Evolutionary conservation across 148 eudicot genomes (phyloP).

Genomic region (Amaranthus palmeri): DNA sequence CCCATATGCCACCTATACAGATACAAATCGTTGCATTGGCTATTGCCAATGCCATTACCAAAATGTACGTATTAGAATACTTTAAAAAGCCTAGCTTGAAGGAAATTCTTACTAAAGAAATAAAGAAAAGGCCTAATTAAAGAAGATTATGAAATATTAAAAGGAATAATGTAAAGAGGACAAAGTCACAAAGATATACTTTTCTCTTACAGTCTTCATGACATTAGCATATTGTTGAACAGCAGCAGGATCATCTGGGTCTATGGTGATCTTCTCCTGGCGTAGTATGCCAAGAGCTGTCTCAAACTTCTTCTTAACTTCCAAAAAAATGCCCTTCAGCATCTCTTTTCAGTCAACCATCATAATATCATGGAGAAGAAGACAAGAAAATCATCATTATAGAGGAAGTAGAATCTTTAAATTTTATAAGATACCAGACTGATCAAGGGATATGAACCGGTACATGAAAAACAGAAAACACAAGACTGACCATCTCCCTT

Average conservation of each 20-base stretch:
- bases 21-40: not conserved
- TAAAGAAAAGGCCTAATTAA: not conserved
- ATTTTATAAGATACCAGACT: not conserved
- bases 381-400: not conserved
- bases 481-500: conserved; percentile 86
- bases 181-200: conserved; percentile 29
- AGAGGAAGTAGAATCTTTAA: not conserved
- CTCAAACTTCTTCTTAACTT: conserved; percentile 86
- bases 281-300: conserved; percentile 68
- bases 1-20: not conserved
- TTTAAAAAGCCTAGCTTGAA: not conserved
- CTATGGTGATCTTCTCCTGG: conserved; percentile 87
- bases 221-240: conserved; percentile 78
- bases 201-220: conserved; percentile 75
- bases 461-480: not conserved
- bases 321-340: conserved; percentile 86
- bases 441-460: not conserved
- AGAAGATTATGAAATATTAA: not conserved
- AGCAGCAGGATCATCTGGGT: conserved; percentile 82
- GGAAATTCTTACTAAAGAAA: not conserved
- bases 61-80: not conserved
- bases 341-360: conserved; percentile 52
- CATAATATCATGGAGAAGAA: conserved; percentile 18
- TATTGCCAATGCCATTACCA: not conserved
- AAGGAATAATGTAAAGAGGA: not conserved